Percentiles rank a stretch among this genome's conserved stretches.
These are phyloP conservation scores for Jamesozyma jinghongensis DNA, from an alignment of 805 yeast genomes.

Conservation along the genomic window DNA sequence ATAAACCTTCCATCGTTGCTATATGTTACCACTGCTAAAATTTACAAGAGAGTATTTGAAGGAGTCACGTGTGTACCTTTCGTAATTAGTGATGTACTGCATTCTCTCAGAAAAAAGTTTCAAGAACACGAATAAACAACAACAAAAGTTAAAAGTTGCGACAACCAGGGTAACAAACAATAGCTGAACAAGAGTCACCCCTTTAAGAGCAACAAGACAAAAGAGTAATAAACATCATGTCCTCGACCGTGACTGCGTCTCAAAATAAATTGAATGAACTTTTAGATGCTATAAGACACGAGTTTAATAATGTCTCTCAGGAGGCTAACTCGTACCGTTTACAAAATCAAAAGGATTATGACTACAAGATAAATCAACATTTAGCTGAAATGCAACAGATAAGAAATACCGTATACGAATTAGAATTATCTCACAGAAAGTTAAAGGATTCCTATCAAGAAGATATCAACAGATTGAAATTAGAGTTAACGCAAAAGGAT, in stretches of 20 bases:
- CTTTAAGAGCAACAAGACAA: too few species aligned
- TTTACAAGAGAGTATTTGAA: too few species aligned
- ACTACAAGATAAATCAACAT: conserved; percentile 82
- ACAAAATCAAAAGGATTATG: conserved; percentile 82
- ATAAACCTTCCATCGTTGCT: too few species aligned
- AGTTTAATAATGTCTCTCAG: conserved; percentile 72
- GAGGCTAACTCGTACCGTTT: conserved; percentile 81
- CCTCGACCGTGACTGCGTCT: conserved; percentile 19
- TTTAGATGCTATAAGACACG: conserved; percentile 85
- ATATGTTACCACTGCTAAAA: too few species aligned
- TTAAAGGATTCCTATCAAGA: conserved; percentile 95
- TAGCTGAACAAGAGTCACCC: too few species aligned
- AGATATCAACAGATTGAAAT: conserved; percentile 76
- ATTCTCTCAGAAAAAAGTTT: too few species aligned
- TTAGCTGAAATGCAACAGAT: conserved; percentile 89
- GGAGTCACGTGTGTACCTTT: too few species aligned
- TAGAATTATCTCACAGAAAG: conserved; percentile 88
- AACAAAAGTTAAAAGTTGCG: too few species aligned
- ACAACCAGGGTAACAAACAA: too few species aligned
- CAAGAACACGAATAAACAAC: too few species aligned
- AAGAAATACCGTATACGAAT: conserved; percentile 85
- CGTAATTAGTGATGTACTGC: too few species aligned
- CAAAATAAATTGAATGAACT: conserved; percentile 55
- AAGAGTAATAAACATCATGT: too few species aligned
- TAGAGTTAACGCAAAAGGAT: conserved; percentile 75